Evolutionary conservation across 208 protist species (phyloP), one percentile per base, ranked within the genome.

Genomic region (Trypanosoma platydactyli): DNA sequence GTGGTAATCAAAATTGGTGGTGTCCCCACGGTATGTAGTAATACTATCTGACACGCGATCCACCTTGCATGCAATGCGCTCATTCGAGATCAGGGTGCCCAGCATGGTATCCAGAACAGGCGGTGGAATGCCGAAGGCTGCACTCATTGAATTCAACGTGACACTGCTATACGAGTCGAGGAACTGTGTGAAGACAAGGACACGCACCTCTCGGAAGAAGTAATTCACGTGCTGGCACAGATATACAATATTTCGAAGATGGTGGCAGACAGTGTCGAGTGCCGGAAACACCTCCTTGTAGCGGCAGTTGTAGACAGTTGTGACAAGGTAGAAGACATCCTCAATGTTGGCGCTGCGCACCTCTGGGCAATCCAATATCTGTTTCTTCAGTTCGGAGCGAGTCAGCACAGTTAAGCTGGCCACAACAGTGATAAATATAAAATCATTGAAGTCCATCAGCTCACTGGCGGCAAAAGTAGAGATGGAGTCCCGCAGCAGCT

Each of bases 121-220:
- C 7, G 90, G 74, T 4, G 81, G 84, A 68, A 99, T 95, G 52
- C 96, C 94, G 81, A 99, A 99, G 29, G 94, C 77, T 13, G 72
- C 63, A 16, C 98, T 92, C 97, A 99, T 99, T 35, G 91, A 97
- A 29, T 89, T 71, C 22, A 99, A 73, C 30, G 91, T 96, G 11
- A 99, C 97, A 70, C 92, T 98, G 71, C 94, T 94, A 84, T 99
- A 99, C 7, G 95, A 98, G 70, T 99, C 95, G n/a, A 99, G 89
- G 71, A 98, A 99, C 89, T 99, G 98, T 45, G 80, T 94, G 71
- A 99, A 99, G 35, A 98, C 94, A 11, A 96, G 66, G 40, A 99
- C 90, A 41, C 98, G 91, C 71, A 99, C 88, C 77, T 99, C 98
- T 49, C 98, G 89, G 54, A 96, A 96, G 71, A 98, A 99, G 81